Base-by-base conservation (phyloP, 768 basidiomycete genomes). In the Chlorophyllum brunneum region DNA sequence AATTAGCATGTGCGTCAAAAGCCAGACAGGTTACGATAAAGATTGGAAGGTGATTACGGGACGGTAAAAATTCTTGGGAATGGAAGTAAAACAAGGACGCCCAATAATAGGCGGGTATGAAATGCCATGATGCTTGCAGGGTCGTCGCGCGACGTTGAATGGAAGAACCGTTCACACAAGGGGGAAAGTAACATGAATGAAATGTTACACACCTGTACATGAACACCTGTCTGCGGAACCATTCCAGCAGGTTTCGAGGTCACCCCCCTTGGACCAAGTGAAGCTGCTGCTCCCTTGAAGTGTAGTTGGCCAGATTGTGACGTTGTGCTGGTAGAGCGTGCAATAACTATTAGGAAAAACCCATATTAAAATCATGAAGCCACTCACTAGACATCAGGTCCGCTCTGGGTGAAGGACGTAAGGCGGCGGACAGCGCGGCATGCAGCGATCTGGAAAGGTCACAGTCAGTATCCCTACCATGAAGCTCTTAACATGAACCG, bases 371-470 rank as follows among this genome's bases (percentile, higher is more conserved):
- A 40, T 8, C n/a, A 27, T n/a, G 20, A 33, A 55, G 31, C 40
- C 23, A 64, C 75, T 51, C 62, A 78, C 75, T 69, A 81, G 31
- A 79, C 59, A 56, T 80, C 81, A 6, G 76, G 63, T 5, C 65
- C 69, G 26, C 46, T 59, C 40, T 65, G 65, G 0, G 63, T 69
- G 61, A 78, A 84, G 54, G 77, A 81, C 29, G 79, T 75, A 7
- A 84, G 68, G 16, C 81, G 74, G 43, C 83, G 78, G 16, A 85
- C 82, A 8, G 77, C 78, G 26, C 82, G 79, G 51, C 74, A 79
- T 5, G 82, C 81, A 40, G 79, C 76, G 51, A 84, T 79, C 83
- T 81, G n/a, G 30, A 18, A 54, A 20, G 27, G 22, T n/a, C 30
- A 30, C n/a, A 9, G 13, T 30, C 26, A 29, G 27, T 18, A 45